Conservation (phyloP, 2,329 filamentous ascomycete genomes). For the Beauveria sp. region DNA sequence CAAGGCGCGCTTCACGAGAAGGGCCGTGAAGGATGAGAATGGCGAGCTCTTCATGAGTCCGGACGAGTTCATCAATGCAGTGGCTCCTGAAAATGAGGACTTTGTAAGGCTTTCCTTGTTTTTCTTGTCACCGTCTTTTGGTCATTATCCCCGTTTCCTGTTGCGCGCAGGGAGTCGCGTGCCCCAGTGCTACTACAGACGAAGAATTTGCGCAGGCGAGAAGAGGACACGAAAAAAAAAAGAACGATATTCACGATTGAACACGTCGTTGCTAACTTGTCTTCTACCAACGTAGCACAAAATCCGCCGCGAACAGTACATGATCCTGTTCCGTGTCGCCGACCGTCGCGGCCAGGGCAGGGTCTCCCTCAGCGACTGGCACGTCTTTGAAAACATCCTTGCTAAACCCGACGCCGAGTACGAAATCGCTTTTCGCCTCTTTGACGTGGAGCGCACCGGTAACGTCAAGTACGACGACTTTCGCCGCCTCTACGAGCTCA, state of each 20-base stretch:
- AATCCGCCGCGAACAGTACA: constrained; percentile 93
- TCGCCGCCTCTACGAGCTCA: constrained; percentile 74
- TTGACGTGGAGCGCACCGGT: constrained; percentile 78
- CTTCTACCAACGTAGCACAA: constrained; percentile 63
- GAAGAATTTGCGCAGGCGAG: not conserved
- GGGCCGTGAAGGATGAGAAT: constrained; percentile 68
- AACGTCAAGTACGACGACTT: constrained; percentile 87
- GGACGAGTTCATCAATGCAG: constrained; percentile 83
- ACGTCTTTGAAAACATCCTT: constrained; percentile 87
- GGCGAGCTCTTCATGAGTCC: constrained; percentile 75
- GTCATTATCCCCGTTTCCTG: not conserved
- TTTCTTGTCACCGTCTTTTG: not conserved
- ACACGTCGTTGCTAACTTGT: constrained; percentile 10
- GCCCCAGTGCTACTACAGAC: not conserved
- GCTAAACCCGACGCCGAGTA: constrained; percentile 95
- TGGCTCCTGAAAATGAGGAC: constrained; percentile 80
- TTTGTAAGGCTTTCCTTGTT: constrained; percentile 63
- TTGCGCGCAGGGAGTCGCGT: not conserved
- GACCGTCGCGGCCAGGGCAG: constrained; percentile 69
- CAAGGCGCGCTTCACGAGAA: constrained; percentile 65
- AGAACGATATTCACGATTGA: not conserved
- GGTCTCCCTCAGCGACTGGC: constrained; percentile 79
- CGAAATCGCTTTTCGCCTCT: constrained; percentile 95
- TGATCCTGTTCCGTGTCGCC: constrained; percentile 85
- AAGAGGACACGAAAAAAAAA: not conserved